Base-by-base conservation (phyloP, 176 grass and related monocot species). In the Chloris gayana region DNA sequence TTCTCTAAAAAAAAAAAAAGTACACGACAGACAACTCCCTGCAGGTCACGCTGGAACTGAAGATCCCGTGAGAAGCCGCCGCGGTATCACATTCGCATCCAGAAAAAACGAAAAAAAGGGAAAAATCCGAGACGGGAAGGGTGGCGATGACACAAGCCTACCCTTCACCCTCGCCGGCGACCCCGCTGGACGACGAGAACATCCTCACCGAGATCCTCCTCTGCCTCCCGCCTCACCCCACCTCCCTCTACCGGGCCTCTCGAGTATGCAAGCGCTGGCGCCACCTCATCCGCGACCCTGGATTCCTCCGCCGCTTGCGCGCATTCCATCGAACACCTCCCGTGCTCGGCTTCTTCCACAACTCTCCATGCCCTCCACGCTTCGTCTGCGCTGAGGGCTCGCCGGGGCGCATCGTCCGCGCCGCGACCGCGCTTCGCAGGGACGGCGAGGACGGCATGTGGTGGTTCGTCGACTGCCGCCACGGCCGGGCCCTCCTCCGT, bases 381-480 rank as follows among this genome's bases (percentile, higher is more conserved):
- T 79, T 68, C 64, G 14, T 79, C 14, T 24, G 21, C 32, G 5
- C 19, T 14, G 22, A 68, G 14, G 77, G 47, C 22, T 1, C 24
- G 0, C 2, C 77, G n/a, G 64, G 77, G 3, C 64, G 47, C 46
- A 26, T 69, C 22, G 14, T 34, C 15, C 1, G 14, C 22, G 77
- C 31, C 21, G 46, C 65, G 9, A 8, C 21, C 0, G 64, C 49
- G 2, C 77, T 79, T 14, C 13, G 64, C 12, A 79, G 46, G 64
- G 64, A 79, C 32, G 46, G 46, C 2, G 77, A 53, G 6, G 77
- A 53, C 15, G 77, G 47, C 32, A 68, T 79, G 77, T 79, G 77
- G 77, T 79, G 63, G 77, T 68, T 69, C 64, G 77, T 29, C 77
- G 77, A 80, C 25, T 68, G 64, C 64, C 77, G 77, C 77, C 77